phyloP scores from a whole-genome alignment of 441 rosid species.

The Eutrema salsugineum region DNA sequence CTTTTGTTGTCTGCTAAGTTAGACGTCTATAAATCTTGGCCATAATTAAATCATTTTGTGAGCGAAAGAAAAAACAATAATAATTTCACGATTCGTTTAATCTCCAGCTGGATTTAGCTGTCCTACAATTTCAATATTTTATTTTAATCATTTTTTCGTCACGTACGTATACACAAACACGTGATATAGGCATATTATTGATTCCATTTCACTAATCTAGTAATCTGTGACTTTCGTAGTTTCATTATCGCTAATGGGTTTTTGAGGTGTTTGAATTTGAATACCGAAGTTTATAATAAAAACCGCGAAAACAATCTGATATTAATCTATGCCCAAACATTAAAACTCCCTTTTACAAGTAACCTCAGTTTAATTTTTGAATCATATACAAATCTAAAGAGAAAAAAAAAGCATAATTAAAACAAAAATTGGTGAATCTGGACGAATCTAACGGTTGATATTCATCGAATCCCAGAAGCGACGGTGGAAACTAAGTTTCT shows the following conservation, averaged over 20 bases:
- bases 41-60: constrained; percentile 8
- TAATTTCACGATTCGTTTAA: constrained; percentile 21
- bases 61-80: neutral
- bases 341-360: neutral
- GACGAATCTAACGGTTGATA: neutral
- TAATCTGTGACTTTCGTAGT: neutral
- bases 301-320: neutral
- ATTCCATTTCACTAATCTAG: neutral
- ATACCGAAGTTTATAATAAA: neutral
- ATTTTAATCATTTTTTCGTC: neutral
- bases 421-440: neutral
- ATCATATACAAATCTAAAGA: constrained; percentile 2
- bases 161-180: constrained; percentile 28
- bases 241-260: neutral
- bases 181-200: constrained; percentile 24
- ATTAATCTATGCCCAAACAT: neutral
- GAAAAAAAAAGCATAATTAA: neutral
- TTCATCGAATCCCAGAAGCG: neutral
- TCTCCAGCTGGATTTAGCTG: constrained; percentile 55
- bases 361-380: neutral
- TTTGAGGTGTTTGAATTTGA: neutral
- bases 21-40: constrained; percentile 23
- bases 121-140: constrained; percentile 16
- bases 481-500: constrained; percentile 15
- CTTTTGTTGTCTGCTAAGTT: constrained; percentile 36